Base-by-base conservation (phyloP, 768 basidiomycete species). In the Kwoniella newhampshirensis region DNA sequence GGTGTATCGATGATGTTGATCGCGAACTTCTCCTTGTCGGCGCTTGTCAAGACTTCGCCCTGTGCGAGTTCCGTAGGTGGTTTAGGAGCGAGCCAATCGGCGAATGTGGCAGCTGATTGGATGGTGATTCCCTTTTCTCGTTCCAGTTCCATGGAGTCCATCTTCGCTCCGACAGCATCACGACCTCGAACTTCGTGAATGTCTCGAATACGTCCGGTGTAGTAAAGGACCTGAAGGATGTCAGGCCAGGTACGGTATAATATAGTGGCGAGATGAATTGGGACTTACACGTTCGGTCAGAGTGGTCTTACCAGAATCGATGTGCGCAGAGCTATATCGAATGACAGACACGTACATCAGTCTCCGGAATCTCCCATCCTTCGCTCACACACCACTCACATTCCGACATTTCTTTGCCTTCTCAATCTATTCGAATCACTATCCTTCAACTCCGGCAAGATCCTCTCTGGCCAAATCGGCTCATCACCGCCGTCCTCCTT, bases 111-210 rank as follows among this genome's bases (percentile, higher is more conserved):
- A 3, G 96, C 96, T 69, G 89, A 92, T 78, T 99, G 96, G 61
- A 99, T 99, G 30, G 96, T 99, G 68, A 99, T 99, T 36, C 96
- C 96, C 79, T 99, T 98, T 78, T 98, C 96, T 44, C 94, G 82
- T 76, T 99, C 96, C 3, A 99, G 81, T 62, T 99, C 96, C 96
- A 99, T 99, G 66, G 87, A 90, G 77, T 99, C 96, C 96, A 99
- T 99, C 81, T 99, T 99, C 7, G 96, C 96, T 50, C 96, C 96
- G 18, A 98, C 92, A 26, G 87, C 86, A 76, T 99, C 96, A 51
- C 88, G 83, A 41, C 96, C 96, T 59, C 96, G 83, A 40, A 91
- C 92, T 83, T 99, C 96, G 74, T 99, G 96, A 70, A 99, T 98
- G 46, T 91, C 91, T 41, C 86, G 81, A 76, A 98, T 93, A 25